phyloP scores from a whole-genome alignment of 148 eudicot genomes.

The Amaranthus palmeri region DNA sequence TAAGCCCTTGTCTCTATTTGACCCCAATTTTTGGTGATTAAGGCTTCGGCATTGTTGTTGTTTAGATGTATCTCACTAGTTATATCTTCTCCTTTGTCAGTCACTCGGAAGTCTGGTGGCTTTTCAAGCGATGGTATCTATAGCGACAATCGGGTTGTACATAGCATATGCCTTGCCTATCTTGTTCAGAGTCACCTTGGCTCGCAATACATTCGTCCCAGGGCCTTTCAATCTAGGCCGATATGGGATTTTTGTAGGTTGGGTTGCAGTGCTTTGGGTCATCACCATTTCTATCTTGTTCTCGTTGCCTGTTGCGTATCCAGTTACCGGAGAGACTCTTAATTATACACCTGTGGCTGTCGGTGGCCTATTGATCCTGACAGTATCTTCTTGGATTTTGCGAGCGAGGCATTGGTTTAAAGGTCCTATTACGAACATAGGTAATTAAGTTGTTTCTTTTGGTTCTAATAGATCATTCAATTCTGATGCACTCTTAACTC shows the following conservation, averaged over 20 bases:
- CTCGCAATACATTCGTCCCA: constrained; percentile 71
- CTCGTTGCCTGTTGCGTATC: constrained; percentile 85
- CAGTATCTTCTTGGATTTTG: constrained; percentile 56
- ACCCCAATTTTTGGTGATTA: neutral
- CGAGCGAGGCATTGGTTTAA: constrained; percentile 83
- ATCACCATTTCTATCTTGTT: constrained; percentile 64
- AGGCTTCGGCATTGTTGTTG: neutral
- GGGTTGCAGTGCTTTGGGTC: constrained; percentile 89
- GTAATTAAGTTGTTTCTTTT: constrained; percentile 22
- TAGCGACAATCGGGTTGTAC: constrained; percentile 89
- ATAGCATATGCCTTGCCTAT: constrained; percentile 87
- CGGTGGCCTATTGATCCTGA: constrained; percentile 61
- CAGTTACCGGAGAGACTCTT: constrained; percentile 58
- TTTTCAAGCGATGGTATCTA: constrained; percentile 91
- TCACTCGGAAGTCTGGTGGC: constrained; percentile 94
- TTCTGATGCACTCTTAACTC: no score
- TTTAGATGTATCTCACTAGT: neutral
- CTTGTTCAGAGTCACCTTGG: constrained; percentile 78
- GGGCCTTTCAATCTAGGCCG: constrained; percentile 90
- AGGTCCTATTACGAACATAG: constrained; percentile 74
- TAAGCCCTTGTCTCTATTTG: constrained; percentile 27
- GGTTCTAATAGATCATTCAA: no score
- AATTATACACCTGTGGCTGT: constrained; percentile 97
- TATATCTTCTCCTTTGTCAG: constrained; percentile 32
- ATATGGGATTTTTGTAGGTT: constrained; percentile 66